Base-by-base conservation (phyloP, 345 rosid species). In the Populus nigra region DNA sequence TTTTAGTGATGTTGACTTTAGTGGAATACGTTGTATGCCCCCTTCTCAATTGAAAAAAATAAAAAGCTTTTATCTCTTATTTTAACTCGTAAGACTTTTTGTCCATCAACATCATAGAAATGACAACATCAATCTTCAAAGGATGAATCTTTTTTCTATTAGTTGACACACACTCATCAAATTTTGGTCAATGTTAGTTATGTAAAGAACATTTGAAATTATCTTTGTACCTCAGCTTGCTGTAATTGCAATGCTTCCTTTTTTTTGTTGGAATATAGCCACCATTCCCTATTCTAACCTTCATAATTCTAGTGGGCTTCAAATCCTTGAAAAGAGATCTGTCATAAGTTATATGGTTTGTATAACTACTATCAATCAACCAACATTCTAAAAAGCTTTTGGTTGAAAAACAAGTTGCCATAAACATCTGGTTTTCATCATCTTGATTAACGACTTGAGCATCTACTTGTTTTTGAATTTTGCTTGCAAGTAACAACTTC, bases 81-180 rank as follows among this genome's bases (percentile, higher is more conserved):
- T 31, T 31, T 31, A 31, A 31, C 3, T 31, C 0, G 33, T 31
- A 31, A 31, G 33, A 31, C 33, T 31, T 31, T 0, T 0, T 31
- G 1, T 27, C 27, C 27, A 27, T 1, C 27, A 27, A 27, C 4
- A 31, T 3, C 4, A 31, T 31, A 31, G 0, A 31, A 31, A 31
- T 31, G 33, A 31, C 33, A 31, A 31, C 33, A 31, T 4, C 0
- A 31, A 31, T 31, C 33, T 31, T 31, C 4, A 31, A 31, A 31
- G 4, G 3, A 31, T 31, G 33, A 31, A 31, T 31, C 4, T 31
- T 31, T 31, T 31, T 31, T 31, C 3, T 31, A 31, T 31, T 5
- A 79, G 8, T 3, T 79, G 71, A 1, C 77, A 62, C 23, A 83
- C 75, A 76, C 77, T 79, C 1, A 79, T n/a, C 5, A 79, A 18